A percentile compares a stretch with the other conserved stretches of the same genome.
Conservation (phyloP, 805 yeast species). For the Teunomyces tritomae region DNA sequence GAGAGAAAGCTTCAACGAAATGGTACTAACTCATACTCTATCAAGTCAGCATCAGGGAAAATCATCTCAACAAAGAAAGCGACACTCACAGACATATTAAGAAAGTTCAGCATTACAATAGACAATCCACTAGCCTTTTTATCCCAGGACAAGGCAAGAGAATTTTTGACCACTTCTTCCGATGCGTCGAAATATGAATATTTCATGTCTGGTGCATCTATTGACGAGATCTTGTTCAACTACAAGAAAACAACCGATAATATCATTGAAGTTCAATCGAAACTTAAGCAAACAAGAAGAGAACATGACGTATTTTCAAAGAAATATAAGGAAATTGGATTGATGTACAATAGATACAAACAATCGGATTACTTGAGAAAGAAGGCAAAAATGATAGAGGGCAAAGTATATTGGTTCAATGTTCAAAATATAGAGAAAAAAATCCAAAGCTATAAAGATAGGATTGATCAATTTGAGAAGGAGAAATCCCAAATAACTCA, state of each 20-base stretch:
- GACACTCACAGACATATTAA: conserved; percentile 66
- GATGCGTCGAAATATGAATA: conserved; percentile 69
- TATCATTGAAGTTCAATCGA: conserved; percentile 27
- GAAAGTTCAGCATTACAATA: conserved; percentile 70
- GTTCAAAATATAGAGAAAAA: conserved; percentile 29
- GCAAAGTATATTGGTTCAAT: conserved; percentile 43
- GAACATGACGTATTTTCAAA: conserved; percentile 23
- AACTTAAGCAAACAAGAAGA: conserved; percentile 23
- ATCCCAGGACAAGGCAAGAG: conserved; percentile 91
- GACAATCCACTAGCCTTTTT: conserved; percentile 90
- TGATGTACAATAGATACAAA: conserved; percentile 31
- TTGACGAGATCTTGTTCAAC: conserved; percentile 62
- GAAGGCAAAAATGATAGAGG: conserved; percentile 33
- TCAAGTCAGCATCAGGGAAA: conserved; percentile 52
- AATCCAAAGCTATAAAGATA: conserved; percentile 13
- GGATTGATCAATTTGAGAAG: conserved; percentile 5
- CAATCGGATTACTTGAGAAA: conserved; percentile 33
- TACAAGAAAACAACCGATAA: conserved; percentile 33
- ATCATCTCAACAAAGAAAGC: conserved; percentile 58
- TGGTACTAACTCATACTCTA: conserved; percentile 50
- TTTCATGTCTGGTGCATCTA: conserved; percentile 78
- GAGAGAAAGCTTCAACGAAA: conserved; percentile 63
- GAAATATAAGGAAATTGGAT: conserved; percentile 27
- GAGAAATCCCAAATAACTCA: conserved; percentile 15
- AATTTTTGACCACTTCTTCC: conserved; percentile 76